Conservation (phyloP, 495 filamentous ascomycete genomes). For the Zalerion maritima region DNA sequence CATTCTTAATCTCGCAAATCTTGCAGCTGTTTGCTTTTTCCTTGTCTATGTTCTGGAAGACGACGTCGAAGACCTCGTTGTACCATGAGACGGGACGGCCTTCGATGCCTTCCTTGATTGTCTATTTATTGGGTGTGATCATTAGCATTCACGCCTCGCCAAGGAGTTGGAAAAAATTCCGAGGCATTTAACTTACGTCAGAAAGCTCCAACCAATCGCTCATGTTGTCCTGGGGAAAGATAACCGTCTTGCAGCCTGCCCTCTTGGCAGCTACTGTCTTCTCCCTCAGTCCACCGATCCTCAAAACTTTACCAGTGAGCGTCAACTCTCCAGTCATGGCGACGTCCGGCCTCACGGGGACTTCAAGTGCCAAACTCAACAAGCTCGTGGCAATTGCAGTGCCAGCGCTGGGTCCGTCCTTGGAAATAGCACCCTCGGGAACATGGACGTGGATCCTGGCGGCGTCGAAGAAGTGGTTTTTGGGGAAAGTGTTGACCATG, state of each 20-base stretch:
- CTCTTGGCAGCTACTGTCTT: conserved; percentile 97
- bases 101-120: conserved; percentile 90
- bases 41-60: conserved; percentile 71
- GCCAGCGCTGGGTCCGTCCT: conserved; percentile 91
- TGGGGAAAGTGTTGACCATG: conserved; percentile 67
- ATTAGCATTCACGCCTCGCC: conserved; percentile 11
- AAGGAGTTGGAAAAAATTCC: conserved; percentile 1
- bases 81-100: conserved; percentile 89
- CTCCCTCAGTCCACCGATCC: conserved; percentile 91
- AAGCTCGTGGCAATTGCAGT: conserved; percentile 94
- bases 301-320: conserved; percentile 89
- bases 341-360: conserved; percentile 65
- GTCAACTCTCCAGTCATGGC: conserved; percentile 99
- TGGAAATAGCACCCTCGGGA: conserved; percentile 90
- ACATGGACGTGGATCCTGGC: conserved; percentile 93
- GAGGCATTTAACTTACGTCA: conserved; percentile 47
- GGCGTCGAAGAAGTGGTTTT: conserved; percentile 93
- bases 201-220: conserved; percentile 97
- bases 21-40: conserved; percentile 56
- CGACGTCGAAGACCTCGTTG: conserved; percentile 77
- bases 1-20: conserved; percentile 39
- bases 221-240: conserved; percentile 90
- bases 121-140: conserved; percentile 43
- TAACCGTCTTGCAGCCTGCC: conserved; percentile 84
- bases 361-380: conserved; percentile 67